phyloP scores from a whole-genome alignment of 2,329 filamentous ascomycete species.

The Periconia digitata region DNA sequence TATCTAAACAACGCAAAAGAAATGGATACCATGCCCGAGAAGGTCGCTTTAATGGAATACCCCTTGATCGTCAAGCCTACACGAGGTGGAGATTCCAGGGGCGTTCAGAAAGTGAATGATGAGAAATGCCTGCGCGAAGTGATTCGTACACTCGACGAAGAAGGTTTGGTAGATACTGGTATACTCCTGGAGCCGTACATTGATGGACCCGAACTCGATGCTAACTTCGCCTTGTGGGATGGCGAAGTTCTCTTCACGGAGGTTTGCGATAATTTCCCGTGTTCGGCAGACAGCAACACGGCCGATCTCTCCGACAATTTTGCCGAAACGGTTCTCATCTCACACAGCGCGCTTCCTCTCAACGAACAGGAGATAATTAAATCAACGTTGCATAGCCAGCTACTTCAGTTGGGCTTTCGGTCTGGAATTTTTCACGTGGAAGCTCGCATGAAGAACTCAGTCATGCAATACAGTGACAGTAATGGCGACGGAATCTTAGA shows the following conservation, averaged over 20 bases:
- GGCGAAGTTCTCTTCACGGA: constrained; percentile 18
- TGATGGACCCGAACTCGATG: constrained; percentile 19
- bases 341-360: constrained; percentile 8
- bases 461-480: not conserved
- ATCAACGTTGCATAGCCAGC: not conserved
- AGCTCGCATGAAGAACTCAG: constrained; percentile 14
- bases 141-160: not conserved
- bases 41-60: not conserved
- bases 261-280: constrained; percentile 15
- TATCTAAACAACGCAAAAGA: no score
- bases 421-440: constrained; percentile 18
- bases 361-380: constrained; percentile 6
- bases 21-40: no score
- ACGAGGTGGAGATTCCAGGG: constrained; percentile 33
- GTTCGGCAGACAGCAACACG: constrained; percentile 5
- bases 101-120: constrained; percentile 32
- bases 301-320: constrained; percentile 7
- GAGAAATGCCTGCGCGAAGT: not conserved
- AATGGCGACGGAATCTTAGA: not conserved
- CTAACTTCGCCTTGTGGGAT: constrained; percentile 16
- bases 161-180: constrained; percentile 21
- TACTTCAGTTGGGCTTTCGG: constrained; percentile 10
- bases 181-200: constrained; percentile 29
- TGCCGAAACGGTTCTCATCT: constrained; percentile 8
- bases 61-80: constrained; percentile 42